Conservation (phyloP, 2,329 filamentous ascomycete genomes). For the Penicillium olsonii region DNA sequence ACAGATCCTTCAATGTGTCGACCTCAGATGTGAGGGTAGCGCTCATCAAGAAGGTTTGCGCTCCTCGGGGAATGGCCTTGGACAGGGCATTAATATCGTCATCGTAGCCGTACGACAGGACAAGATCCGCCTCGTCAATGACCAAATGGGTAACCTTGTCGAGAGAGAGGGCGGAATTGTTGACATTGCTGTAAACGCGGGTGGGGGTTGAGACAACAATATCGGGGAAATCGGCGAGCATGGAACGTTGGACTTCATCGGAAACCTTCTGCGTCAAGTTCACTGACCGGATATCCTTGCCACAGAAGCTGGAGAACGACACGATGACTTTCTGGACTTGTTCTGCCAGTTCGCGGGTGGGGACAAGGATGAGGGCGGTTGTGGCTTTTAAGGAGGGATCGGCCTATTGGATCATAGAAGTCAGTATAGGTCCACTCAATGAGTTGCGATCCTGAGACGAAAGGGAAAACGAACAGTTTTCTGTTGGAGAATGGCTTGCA, state of each 20-base stretch:
- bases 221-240: conserved; percentile 83
- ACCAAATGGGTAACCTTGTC: conserved; percentile 75
- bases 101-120: conserved; percentile 91
- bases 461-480: conserved; percentile 59
- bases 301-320: conserved; percentile 77
- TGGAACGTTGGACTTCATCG: conserved; percentile 81
- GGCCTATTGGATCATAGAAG: conserved; percentile 23
- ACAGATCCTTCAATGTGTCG: conserved; percentile 78
- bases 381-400: conserved; percentile 52
- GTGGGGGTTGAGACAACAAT: conserved; percentile 89
- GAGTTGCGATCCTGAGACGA: not conserved
- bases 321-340: conserved; percentile 82
- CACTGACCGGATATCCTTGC: conserved; percentile 76
- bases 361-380: conserved; percentile 84
- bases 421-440: conserved; percentile 5
- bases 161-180: conserved; percentile 69
- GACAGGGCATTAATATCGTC: conserved; percentile 83
- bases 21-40: conserved; percentile 89
- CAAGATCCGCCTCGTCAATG: conserved; percentile 90
- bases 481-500: conserved; percentile 78
- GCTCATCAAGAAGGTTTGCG: conserved; percentile 91
- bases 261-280: conserved; percentile 91
- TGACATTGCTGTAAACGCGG: conserved; percentile 77
- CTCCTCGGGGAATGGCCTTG: conserved; percentile 74
- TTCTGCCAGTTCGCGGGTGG: conserved; percentile 89